These are phyloP conservation scores for Thecaphora thlaspeos DNA, from an alignment of 1,284 basidiomycete genomes.

Conservation along the genomic window DNA sequence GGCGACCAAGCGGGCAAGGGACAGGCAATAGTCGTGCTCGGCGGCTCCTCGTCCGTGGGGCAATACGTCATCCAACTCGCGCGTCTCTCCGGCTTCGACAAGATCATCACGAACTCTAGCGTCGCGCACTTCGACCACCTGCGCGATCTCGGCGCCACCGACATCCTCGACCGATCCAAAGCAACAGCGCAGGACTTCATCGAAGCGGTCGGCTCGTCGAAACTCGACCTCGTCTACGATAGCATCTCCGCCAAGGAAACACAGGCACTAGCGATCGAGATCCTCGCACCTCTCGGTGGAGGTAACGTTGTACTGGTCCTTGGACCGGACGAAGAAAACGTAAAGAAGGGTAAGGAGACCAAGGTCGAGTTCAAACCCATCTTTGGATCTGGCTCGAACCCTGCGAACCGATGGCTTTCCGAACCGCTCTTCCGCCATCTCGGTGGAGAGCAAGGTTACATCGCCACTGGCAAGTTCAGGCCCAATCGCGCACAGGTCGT, in stretches of 20 bases:
- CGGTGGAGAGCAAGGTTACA: conserved; percentile 33
- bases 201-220: conserved; percentile 3
- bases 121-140: conserved; percentile 27
- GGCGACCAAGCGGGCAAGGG: conserved; percentile 28
- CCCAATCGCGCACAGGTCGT: conserved; percentile 36
- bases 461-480: conserved; percentile 18
- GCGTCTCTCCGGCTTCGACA: conserved; percentile 32
- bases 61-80: conserved; percentile 49
- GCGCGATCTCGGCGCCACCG: conserved; percentile 30
- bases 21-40: conserved; percentile 39
- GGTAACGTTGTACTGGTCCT: conserved; percentile 25
- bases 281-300: conserved; percentile 23
- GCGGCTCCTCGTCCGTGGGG: conserved; percentile 37
- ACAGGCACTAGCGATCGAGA: conserved; percentile 25
- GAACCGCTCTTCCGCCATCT: conserved; percentile 17
- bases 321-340: conserved; percentile 12
- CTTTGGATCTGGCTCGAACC: conserved; percentile 16
- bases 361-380: conserved; percentile 10
- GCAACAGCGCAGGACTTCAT: conserved; percentile 16
- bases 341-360: not conserved
- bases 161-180: conserved; percentile 24
- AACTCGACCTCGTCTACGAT: conserved; percentile 30
- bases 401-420: conserved; percentile 16
- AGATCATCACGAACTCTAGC: conserved; percentile 37
- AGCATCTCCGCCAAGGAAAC: conserved; percentile 31